Evolutionary conservation across 805 yeast species (phyloP).

Genomic region (Candida chauliodis): DNA sequence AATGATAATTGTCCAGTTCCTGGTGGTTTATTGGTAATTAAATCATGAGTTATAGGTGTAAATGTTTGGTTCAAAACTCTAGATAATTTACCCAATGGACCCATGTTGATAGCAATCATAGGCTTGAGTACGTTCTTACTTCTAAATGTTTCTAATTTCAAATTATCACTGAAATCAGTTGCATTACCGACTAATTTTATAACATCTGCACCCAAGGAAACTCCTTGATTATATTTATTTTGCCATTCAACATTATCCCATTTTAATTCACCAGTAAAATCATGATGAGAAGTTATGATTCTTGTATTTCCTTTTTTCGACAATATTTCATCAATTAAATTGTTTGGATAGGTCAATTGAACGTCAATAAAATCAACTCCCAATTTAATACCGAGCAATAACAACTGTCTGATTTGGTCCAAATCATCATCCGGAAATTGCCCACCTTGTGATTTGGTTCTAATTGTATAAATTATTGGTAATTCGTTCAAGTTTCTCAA

Average conservation of each 20-base stretch:
- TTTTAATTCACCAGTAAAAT: slow-evolving; percentile 54
- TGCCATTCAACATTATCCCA: slow-evolving; percentile 79
- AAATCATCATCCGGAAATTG: slow-evolving; percentile 59
- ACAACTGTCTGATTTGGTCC: slow-evolving; percentile 47
- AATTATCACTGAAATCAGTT: slow-evolving; percentile 58
- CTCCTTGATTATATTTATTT: slow-evolving; percentile 64
- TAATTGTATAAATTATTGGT: slow-evolving; percentile 79
- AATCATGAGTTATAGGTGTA: slow-evolving; percentile 80
- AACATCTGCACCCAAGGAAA: slow-evolving; percentile 61
- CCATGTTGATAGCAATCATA: slow-evolving; percentile 81
- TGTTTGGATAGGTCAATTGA: slow-evolving; percentile 66
- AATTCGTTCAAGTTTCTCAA: slow-evolving; percentile 61
- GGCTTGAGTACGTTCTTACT: slow-evolving; percentile 52
- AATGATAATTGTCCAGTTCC: slow-evolving; percentile 72
- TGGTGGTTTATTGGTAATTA: slow-evolving; percentile 57
- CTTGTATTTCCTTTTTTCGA: slow-evolving; percentile 57
- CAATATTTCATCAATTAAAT: slow-evolving; percentile 49
- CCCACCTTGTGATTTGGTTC: slow-evolving; percentile 83
- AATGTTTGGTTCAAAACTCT: slow-evolving; percentile 69
- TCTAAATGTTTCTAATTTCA: slow-evolving; percentile 69
- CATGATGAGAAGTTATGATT: slow-evolving; percentile 82
- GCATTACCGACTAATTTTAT: slow-evolving; percentile 86
- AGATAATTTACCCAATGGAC: slow-evolving; percentile 70
- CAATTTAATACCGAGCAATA: slow-evolving; percentile 61
- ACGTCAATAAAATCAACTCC: slow-evolving; percentile 82